These are phyloP conservation scores for Parathielavia hyrcaniae DNA, from an alignment of 495 filamentous ascomycete species.

Conservation along the genomic window DNA sequence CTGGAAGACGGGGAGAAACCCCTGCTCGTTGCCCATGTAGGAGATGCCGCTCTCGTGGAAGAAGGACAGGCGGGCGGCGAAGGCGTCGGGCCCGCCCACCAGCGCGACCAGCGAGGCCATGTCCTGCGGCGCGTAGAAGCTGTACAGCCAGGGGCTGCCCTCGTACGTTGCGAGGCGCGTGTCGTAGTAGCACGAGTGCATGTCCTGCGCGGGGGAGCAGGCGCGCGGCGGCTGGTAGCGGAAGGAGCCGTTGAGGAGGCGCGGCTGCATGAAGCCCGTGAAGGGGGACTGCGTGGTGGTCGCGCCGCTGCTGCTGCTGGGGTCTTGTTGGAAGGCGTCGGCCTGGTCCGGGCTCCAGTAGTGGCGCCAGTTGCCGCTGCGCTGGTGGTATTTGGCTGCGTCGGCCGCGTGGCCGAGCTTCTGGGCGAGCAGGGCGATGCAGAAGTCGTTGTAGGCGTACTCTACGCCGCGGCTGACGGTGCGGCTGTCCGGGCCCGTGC, in stretches of 20 bases:
- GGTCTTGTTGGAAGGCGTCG: constrained; percentile 33
- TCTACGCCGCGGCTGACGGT: constrained; percentile 62
- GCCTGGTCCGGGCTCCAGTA: constrained; percentile 44
- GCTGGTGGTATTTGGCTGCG: constrained; percentile 50
- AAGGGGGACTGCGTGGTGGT: constrained; percentile 42
- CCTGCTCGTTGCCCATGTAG: constrained; percentile 69
- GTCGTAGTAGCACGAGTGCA: constrained; percentile 48
- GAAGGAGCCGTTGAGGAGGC: constrained; percentile 57
- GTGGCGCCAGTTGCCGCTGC: constrained; percentile 53
- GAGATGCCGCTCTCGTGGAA: constrained; percentile 58
- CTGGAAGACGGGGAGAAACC: constrained; percentile 64
- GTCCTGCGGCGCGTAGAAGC: constrained; percentile 66
- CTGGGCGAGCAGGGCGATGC: constrained; percentile 49
- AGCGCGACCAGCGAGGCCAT: constrained; percentile 53
- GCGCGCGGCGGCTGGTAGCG: constrained; percentile 60
- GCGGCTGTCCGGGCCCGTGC: constrained; percentile 55
- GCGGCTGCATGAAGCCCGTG: constrained; percentile 63
- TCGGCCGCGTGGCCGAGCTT: constrained; percentile 46
- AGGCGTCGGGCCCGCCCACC: constrained; percentile 53
- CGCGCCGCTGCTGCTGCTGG: constrained; percentile 10
- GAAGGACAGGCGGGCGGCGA: constrained; percentile 56
- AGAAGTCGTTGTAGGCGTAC: constrained; percentile 69
- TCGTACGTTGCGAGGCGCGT: constrained; percentile 65
- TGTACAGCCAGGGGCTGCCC: constrained; percentile 64
- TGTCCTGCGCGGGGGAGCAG: constrained; percentile 48